A percentile compares a stretch with the other conserved stretches of the same genome.
Conservation (phyloP, 140 eudicot genomes). For the Ambrosia hybrid region DNA sequence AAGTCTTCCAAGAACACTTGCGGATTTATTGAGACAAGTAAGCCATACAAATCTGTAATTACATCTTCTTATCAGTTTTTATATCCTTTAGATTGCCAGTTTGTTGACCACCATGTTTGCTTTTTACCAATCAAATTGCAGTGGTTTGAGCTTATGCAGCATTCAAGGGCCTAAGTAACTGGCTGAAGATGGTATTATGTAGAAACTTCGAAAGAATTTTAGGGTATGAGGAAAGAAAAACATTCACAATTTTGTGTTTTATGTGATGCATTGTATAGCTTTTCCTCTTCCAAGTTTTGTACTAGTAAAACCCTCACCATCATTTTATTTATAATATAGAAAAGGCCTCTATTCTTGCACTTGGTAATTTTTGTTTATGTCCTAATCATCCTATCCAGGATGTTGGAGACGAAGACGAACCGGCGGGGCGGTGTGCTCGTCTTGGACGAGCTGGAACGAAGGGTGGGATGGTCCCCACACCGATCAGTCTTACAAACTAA, state of each 20-base stretch:
- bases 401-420: no score
- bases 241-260: background rate
- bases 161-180: conserved; percentile 35
- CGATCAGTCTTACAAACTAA: no score
- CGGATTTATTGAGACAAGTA: conserved; percentile 95
- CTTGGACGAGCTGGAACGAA: no score
- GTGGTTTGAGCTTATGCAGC: conserved; percentile 97
- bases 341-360: conserved; percentile 9
- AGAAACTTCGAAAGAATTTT: background rate
- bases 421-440: no score
- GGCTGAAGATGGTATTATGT: conserved; percentile 15
- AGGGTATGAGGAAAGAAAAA: conserved; percentile 25
- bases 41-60: background rate
- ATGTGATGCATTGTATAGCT: conserved; percentile 6
- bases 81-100: background rate
- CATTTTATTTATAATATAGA: conserved; percentile 3
- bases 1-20: conserved; percentile 91
- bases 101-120: conserved; percentile 5
- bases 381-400: no score
- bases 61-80: no score
- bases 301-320: background rate
- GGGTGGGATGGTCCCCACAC: no score
- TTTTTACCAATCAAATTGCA: conserved; percentile 28
- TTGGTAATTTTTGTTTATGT: background rate
- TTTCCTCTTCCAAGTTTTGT: conserved; percentile 28